These are phyloP conservation scores for Teunomyces lycoperdinae DNA, from an alignment of 805 yeast genomes.

Conservation along the genomic window DNA sequence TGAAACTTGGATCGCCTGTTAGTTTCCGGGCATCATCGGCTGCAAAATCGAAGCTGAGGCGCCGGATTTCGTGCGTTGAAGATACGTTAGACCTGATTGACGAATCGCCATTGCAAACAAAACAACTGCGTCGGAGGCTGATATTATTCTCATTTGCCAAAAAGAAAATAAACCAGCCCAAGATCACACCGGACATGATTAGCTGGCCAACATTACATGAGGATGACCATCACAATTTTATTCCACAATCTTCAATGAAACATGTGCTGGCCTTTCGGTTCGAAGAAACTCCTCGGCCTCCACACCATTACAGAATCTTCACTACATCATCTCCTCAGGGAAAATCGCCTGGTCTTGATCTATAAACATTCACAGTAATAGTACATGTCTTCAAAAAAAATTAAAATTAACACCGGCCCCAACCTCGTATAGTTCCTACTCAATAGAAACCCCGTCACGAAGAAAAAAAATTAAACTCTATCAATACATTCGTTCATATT, in stretches of 20 bases:
- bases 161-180: not conserved
- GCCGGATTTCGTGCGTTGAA: not conserved
- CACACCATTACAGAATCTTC: constrained; percentile 1
- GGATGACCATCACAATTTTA: not conserved
- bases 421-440: not conserved
- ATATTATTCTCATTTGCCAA: not conserved
- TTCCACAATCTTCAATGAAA: not conserved
- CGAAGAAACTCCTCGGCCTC: not conserved
- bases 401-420: not conserved
- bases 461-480: not conserved
- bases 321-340: not conserved
- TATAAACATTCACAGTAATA: constrained; percentile 2
- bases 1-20: not conserved
- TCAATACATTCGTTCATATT: not conserved
- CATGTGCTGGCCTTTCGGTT: not conserved
- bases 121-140: not conserved
- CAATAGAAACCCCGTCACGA: not conserved
- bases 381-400: not conserved
- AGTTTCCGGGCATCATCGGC: not conserved
- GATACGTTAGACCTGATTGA: not conserved
- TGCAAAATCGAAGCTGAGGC: not conserved
- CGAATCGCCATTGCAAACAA: not conserved
- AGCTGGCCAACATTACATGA: not conserved
- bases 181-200: not conserved
- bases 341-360: not conserved